Base-by-base conservation (phyloP, 306 rosid species). In the Luffa aegyptiaca region DNA sequence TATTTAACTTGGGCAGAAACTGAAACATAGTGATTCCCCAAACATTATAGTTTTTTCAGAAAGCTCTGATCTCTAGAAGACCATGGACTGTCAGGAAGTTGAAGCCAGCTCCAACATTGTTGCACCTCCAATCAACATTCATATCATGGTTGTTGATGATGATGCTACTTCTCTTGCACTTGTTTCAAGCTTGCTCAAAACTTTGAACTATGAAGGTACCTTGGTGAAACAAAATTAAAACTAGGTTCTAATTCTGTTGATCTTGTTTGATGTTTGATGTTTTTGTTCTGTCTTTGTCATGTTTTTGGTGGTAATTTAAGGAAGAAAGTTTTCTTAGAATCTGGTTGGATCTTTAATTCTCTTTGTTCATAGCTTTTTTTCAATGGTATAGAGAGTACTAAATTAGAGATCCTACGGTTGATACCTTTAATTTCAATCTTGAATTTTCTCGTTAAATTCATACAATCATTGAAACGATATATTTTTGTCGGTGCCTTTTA, bases 121-220 rank as follows among this genome's bases (percentile, higher is more conserved):
- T 48, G 21, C 35, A 26, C 20, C 78, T 35, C 85, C 85, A 5
- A 21, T 78, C 76, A 72, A 48, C 37, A 39, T 82, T 7, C 42
- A 59, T 58, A 79, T 82, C 11, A 57, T 82, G 64, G 65, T 82
- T 68, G 65, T 82, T 10, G 85, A 82, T 68, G 82, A 71, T 21
- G 82, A 82, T 58, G 73, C 66, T 57, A 37, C 75, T 18, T 44
- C 82, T 12, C 79, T 77, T 57, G 20, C 66, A 13, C 12, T 77
- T 3, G 45, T 74, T 6, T 82, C 73, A 31, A 20, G 33, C 64
- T 44, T 78, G 46, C 85, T 82, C n/a, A 79, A n/a, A 33, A 11
- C 81, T 2, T 21, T 82, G 81, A 78, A 82, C 2, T 82, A 82
- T 78, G 35, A 48, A 82, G 85, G 85, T 82, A 69, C 11, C 21